Evolutionary conservation across 768 basidiomycete species (phyloP).

Genomic region (Albatrellus ellisii): DNA sequence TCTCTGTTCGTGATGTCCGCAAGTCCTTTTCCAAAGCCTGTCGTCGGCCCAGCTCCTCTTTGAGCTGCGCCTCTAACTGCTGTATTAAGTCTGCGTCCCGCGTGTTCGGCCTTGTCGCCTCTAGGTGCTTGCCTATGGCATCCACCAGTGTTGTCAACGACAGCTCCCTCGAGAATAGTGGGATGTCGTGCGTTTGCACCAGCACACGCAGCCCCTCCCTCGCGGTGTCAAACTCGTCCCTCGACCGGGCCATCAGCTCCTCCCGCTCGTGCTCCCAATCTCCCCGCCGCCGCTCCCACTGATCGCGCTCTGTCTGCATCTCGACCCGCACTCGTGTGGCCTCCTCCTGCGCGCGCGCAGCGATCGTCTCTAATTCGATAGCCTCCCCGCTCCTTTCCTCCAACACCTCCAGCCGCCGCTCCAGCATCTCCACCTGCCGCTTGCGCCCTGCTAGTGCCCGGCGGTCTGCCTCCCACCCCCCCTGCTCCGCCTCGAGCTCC

Average conservation of each 20-base stretch:
- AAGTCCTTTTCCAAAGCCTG: constrained; percentile 14
- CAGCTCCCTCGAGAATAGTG: constrained; percentile 25
- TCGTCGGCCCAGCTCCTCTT: constrained; percentile 19
- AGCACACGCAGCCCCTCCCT: constrained; percentile 34
- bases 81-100: constrained; percentile 21
- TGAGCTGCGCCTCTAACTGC: constrained; percentile 24
- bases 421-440: constrained; percentile 25
- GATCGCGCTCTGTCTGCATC: constrained; percentile 26
- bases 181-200: constrained; percentile 43
- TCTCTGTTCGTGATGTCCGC: constrained; percentile 14
- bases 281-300: constrained; percentile 38
- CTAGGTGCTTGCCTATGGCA: constrained; percentile 19
- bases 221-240: constrained; percentile 38
- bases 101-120: constrained; percentile 13
- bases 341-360: constrained; percentile 24
- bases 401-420: constrained; percentile 28
- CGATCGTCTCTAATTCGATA: constrained; percentile 26
- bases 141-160: constrained; percentile 16
- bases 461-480: constrained; percentile 24
- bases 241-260: constrained; percentile 30
- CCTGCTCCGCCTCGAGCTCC: constrained; percentile 23
- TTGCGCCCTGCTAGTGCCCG: constrained; percentile 13
- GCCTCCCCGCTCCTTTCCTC: constrained; percentile 30
- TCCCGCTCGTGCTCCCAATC: constrained; percentile 36
- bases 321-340: constrained; percentile 13